phyloP scores from a whole-genome alignment of 768 basidiomycete species.

The Austroboletus eburneus region DNA sequence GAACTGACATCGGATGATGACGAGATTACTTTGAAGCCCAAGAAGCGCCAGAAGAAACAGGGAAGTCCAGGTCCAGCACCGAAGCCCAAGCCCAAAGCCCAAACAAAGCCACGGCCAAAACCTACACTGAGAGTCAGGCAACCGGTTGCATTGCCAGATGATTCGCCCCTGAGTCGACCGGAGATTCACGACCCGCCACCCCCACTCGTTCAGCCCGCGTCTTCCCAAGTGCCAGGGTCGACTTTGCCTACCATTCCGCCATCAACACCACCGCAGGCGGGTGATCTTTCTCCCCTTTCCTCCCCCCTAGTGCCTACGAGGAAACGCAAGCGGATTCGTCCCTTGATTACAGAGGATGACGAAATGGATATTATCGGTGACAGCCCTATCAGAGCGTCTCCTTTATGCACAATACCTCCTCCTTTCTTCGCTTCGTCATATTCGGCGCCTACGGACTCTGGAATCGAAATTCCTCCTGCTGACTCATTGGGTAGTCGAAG shows the following conservation, averaged over 20 bases:
- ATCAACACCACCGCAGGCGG: slow-evolving; percentile 20
- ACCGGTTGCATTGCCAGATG: slow-evolving; percentile 11
- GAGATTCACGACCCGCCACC: slow-evolving; percentile 24
- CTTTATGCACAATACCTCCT: slow-evolving; percentile 30
- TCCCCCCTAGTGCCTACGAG: slow-evolving; percentile 21
- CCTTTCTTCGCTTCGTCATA: slow-evolving; percentile 50
- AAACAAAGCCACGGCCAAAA: slow-evolving; percentile 25
- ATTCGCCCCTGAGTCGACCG: slow-evolving; percentile 12
- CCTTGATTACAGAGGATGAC: slow-evolving; percentile 6
- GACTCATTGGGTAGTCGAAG: slow-evolving; percentile 3
- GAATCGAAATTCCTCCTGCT: slow-evolving; percentile 24
- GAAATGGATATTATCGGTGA: slow-evolving; percentile 12
- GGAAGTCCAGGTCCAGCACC: slow-evolving; percentile 21
- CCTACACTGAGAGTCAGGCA: slow-evolving; percentile 19
- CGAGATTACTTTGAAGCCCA: slow-evolving; percentile 31
- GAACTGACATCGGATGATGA: slow-evolving; percentile 45
- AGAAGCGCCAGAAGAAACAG: slow-evolving; percentile 31
- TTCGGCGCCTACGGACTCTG: slow-evolving; percentile 21
- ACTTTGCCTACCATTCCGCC: slow-evolving; percentile 26
- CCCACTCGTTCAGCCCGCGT: slow-evolving; percentile 27
- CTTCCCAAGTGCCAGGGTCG: slow-evolving; percentile 34
- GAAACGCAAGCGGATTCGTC: slow-evolving; percentile 25
- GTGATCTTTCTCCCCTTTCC: slow-evolving; percentile 20
- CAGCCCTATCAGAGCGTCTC: background rate
- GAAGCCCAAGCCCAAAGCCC: slow-evolving; percentile 29